phyloP scores from a whole-genome alignment of 2,329 filamentous ascomycete genomes.

The Penicillium palitans region DNA sequence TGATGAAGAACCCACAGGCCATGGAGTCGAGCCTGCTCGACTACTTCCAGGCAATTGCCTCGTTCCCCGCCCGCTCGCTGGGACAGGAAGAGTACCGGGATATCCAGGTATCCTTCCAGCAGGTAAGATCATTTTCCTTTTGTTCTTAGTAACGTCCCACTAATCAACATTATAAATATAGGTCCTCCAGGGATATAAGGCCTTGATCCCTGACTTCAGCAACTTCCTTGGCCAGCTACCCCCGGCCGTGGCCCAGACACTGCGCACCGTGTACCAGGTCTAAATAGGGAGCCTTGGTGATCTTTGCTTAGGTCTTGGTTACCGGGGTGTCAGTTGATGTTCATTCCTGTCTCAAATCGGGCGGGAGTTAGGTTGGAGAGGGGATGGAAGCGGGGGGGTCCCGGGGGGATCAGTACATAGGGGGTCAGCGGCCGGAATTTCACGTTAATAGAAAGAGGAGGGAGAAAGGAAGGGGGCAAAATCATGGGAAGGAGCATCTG shows the following conservation, averaged over 20 bases:
- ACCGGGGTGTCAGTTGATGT: not conserved
- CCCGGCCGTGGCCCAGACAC: constrained; percentile 41
- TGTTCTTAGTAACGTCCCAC: not conserved
- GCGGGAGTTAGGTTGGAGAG: not conserved
- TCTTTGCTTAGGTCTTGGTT: not conserved
- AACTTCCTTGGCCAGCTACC: constrained; percentile 48
- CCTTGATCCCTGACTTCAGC: constrained; percentile 50
- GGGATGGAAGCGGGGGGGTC: not conserved
- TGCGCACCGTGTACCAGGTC: constrained; percentile 46
- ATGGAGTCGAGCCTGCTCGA: constrained; percentile 83
- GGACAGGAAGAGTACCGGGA: constrained; percentile 62
- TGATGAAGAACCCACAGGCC: constrained; percentile 82
- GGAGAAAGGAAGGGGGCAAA: not conserved
- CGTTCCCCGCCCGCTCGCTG: constrained; percentile 61
- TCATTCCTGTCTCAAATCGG: not conserved
- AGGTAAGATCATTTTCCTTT: constrained; percentile 56
- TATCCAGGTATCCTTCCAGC: constrained; percentile 71
- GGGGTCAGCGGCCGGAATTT: not conserved
- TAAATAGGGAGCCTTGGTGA: constrained; percentile 24
- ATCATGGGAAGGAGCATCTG: constrained; percentile 15
- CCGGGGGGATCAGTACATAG: not conserved
- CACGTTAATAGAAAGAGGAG: constrained; percentile 10
- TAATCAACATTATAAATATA: constrained; percentile 16
- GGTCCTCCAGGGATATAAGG: constrained; percentile 50
- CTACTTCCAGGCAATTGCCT: constrained; percentile 82